Base-by-base conservation (phyloP, 2,329 filamentous ascomycete species). In the Fusarium buharicum region DNA sequence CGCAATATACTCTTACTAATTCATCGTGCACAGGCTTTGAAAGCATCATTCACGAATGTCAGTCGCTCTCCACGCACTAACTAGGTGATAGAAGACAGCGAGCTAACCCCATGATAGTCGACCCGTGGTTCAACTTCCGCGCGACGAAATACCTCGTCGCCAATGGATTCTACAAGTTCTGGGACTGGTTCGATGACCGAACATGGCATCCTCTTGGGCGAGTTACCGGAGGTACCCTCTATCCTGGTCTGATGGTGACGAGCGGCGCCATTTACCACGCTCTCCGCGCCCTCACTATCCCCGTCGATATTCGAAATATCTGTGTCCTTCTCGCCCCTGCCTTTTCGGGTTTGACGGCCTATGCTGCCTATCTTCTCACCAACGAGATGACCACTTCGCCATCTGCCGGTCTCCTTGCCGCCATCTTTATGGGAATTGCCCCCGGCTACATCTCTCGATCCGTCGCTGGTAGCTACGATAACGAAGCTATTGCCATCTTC, bases 181-280 rank as follows among this genome's bases (percentile, higher is more conserved):
- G 95, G 95, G 94, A 99, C 78, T 99, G 95, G 95, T 99, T 99
- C 75, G 95, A 99, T 79, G 95, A 99, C 83, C 89, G 95, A 82
- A 99, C 95, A 87, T 99, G 95, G 95, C 94, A 99, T 79, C 95
- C 95, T 71, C 90, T 99, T 61, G 95, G 95, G 71, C 92, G 95
- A 82, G 95, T 99, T 75, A 99, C 95, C 59, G 95, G 95, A 79
- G 95, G 95, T 74, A 99, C 95, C n/a, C 86, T 99, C 63, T 99
- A 99, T 77, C 95, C 95, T 46, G 95, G 95, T 72, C 85, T 99
- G 73, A 99, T 99, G 95, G 96, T 99, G 71, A 99, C 95, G 74
- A 98, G 94, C 79, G 96, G 95, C 70, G 88, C 85, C 78, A 98
- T 99, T 79, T 98, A 97, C 83, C 94, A 99, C 77, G 80, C 91